phyloP scores from a whole-genome alignment of 1,284 basidiomycete genomes.

The Gymnopus androsaceus region DNA sequence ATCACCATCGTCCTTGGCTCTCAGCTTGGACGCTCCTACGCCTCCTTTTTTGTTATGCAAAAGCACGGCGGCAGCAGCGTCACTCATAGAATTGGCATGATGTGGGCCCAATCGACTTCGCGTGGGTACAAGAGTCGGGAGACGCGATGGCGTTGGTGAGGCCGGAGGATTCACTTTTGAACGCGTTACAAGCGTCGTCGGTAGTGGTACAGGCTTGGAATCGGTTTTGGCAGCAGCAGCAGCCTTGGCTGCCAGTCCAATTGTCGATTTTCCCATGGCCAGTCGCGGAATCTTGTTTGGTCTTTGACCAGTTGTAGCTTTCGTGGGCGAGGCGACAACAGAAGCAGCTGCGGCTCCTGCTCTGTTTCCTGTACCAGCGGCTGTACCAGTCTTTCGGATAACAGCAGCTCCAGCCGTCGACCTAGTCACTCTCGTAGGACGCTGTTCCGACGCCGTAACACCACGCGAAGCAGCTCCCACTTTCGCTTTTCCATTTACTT shows the following conservation, averaged over 20 bases:
- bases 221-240: constrained; percentile 51
- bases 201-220: constrained; percentile 36
- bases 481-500: constrained; percentile 38
- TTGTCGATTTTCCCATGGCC: constrained; percentile 46
- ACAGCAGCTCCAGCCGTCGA: constrained; percentile 60
- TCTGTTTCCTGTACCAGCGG: constrained; percentile 11
- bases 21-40: constrained; percentile 42
- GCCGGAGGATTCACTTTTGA: constrained; percentile 43
- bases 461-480: constrained; percentile 42
- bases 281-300: constrained; percentile 80
- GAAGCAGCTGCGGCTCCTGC: constrained; percentile 23
- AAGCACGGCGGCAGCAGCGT: constrained; percentile 44
- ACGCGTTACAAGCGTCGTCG: constrained; percentile 18
- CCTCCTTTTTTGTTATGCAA: constrained; percentile 33
- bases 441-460: constrained; percentile 63
- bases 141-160: constrained; percentile 68
- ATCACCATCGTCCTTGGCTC: background rate
- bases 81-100: constrained; percentile 53
- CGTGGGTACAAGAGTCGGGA: constrained; percentile 66
- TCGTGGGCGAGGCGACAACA: constrained; percentile 41
- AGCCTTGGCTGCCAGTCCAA: constrained; percentile 27
- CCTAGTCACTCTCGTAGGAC: constrained; percentile 70
- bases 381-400: constrained; percentile 45
- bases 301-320: constrained; percentile 40
- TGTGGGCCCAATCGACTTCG: constrained; percentile 44